Percentiles rank a stretch among this genome's conserved stretches.
These are phyloP conservation scores for Lentinus brumalis DNA, from an alignment of 768 basidiomycete species.

Conservation along the genomic window DNA sequence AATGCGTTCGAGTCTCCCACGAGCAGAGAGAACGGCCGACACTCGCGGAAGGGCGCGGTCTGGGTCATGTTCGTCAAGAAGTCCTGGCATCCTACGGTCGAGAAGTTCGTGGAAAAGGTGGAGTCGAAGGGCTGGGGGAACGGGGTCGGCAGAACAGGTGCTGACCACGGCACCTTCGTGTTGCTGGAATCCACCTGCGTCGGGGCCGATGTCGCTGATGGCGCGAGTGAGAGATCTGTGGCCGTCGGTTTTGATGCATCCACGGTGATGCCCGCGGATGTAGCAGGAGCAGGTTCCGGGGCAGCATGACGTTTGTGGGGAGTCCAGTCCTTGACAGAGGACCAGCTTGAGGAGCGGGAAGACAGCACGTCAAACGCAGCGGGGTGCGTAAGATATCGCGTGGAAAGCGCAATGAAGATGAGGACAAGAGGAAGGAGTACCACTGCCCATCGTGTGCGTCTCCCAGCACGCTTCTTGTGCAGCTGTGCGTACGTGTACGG, in stretches of 20 bases:
- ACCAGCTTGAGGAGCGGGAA: slow-evolving; percentile 8
- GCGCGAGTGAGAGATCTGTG: slow-evolving; percentile 9
- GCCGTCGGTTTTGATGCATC: slow-evolving; percentile 1
- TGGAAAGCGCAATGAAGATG: slow-evolving; percentile 53
- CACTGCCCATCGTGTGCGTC: slow-evolving; percentile 52
- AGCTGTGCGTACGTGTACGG: slow-evolving; percentile 5
- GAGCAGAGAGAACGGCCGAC: slow-evolving; percentile 75
- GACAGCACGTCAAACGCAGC: slow-evolving; percentile 46
- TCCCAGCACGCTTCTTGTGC: slow-evolving; percentile 46
- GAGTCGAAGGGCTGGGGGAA: slow-evolving; percentile 79
- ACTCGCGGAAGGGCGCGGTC: slow-evolving; percentile 60
- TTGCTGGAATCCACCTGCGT: slow-evolving; percentile 32
- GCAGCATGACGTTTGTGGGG: slow-evolving; percentile 45
- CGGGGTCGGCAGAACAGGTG: slow-evolving; percentile 65
- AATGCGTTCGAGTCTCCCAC: slow-evolving; percentile 56
- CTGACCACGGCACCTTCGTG: slow-evolving; percentile 44
- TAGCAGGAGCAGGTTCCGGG: slow-evolving; percentile 19
- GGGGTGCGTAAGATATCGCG: slow-evolving; percentile 53
- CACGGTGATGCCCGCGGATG: slow-evolving; percentile 7
- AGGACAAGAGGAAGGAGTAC: slow-evolving; percentile 59
- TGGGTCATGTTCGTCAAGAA: slow-evolving; percentile 81
- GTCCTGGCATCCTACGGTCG: slow-evolving; percentile 59
- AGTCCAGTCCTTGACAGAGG: slow-evolving; percentile 37
- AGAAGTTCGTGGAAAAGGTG: slow-evolving; percentile 64
- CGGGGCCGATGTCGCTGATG: slow-evolving; percentile 13